phyloP scores from a whole-genome alignment of 495 filamentous ascomycete species.

The Trichoderma gamsii region DNA sequence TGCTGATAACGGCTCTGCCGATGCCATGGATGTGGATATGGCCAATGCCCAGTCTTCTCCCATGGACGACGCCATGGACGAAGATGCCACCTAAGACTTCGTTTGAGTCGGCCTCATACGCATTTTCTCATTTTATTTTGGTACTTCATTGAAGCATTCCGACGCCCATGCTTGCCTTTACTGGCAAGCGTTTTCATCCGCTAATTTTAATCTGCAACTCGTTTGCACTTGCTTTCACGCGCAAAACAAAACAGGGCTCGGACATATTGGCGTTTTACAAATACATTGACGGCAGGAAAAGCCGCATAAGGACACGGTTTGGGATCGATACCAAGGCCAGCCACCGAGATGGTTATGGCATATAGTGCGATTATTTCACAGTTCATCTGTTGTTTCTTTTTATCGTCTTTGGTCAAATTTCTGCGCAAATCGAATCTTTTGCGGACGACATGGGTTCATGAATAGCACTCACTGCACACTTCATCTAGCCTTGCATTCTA shows the following conservation, averaged over 20 bases:
- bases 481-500: background rate
- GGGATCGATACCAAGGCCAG: background rate
- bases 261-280: background rate
- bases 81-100: background rate
- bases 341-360: background rate
- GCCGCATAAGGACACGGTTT: background rate
- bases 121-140: background rate
- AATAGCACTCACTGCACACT: background rate
- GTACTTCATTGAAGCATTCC: conserved; percentile 1
- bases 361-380: background rate
- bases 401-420: background rate
- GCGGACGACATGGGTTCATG: background rate
- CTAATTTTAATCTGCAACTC: background rate
- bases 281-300: background rate
- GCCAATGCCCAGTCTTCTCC: background rate
- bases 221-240: background rate
- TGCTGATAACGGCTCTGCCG: background rate
- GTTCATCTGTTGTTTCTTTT: background rate
- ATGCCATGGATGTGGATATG: background rate
- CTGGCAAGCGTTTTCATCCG: background rate
- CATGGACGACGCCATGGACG: background rate
- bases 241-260: background rate
- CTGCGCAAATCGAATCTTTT: background rate
- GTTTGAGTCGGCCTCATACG: background rate
- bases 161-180: background rate